Evolutionary conservation across 2,329 filamentous ascomycete species (phyloP).

Genomic region (Bimuria novae-zelandiae): DNA sequence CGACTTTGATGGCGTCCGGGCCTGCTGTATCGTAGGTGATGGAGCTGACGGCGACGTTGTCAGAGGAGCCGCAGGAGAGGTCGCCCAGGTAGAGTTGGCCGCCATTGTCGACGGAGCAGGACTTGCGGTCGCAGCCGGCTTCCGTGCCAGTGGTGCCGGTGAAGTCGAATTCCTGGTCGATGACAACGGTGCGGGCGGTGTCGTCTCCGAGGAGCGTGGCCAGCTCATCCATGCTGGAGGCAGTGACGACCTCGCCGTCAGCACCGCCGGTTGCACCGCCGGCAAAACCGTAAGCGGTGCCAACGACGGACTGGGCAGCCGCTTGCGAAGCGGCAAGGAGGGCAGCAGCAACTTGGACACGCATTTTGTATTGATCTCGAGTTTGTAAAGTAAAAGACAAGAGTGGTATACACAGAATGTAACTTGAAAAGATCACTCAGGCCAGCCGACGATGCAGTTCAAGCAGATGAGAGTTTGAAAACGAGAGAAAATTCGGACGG

Average conservation of each 20-base stretch:
- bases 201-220: constrained; percentile 26
- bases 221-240: constrained; percentile 28
- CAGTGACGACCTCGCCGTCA: constrained; percentile 25
- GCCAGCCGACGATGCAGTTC: constrained; percentile 29
- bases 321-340: constrained; percentile 22
- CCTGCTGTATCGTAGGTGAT: constrained; percentile 44
- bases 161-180: constrained; percentile 32
- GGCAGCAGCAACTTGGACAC: constrained; percentile 20
- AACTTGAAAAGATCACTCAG: constrained; percentile 24
- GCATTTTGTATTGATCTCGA: constrained; percentile 16
- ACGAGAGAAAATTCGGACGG: constrained; percentile 19
- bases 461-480: constrained; percentile 15
- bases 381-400: not conserved
- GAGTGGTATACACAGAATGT: constrained; percentile 1
- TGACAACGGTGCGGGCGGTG: constrained; percentile 24
- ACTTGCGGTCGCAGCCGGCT: constrained; percentile 26
- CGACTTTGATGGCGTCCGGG: constrained; percentile 37
- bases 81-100: constrained; percentile 30
- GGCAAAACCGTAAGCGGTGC: constrained; percentile 31
- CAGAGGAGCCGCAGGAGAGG: constrained; percentile 22
- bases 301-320: constrained; percentile 29
- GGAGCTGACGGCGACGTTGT: constrained; percentile 26
- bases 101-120: constrained; percentile 19
- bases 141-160: constrained; percentile 25
- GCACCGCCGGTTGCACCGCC: constrained; percentile 30